Evolutionary conservation across 2,329 filamentous ascomycete species (phyloP).

Genomic region (Davidsoniella virescens): DNA sequence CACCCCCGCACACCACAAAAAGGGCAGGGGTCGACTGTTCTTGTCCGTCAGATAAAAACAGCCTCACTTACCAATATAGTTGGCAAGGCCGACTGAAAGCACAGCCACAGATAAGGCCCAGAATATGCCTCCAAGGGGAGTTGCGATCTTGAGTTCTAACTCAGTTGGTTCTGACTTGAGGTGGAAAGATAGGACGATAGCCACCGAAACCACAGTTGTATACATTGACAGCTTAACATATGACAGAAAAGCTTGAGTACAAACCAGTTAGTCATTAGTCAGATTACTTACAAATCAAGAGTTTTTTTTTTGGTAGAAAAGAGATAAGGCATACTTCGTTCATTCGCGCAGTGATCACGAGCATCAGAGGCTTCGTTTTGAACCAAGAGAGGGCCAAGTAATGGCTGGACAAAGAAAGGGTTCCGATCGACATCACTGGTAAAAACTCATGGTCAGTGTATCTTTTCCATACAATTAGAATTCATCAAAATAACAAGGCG

Average conservation of each 20-base stretch:
- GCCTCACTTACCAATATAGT: slow-evolving; percentile 57
- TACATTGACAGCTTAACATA: slow-evolving; percentile 82
- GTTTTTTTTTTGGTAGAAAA: neutral
- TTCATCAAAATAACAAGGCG: neutral
- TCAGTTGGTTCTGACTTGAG: slow-evolving; percentile 55
- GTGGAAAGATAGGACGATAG: slow-evolving; percentile 88
- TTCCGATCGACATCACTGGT: neutral
- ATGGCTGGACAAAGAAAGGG: slow-evolving; percentile 42
- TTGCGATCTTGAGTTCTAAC: slow-evolving; percentile 59
- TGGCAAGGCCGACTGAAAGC: slow-evolving; percentile 59
- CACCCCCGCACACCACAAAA: neutral
- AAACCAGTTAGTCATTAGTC: neutral
- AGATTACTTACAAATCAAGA: too few species aligned
- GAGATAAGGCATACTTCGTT: slow-evolving; percentile 37
- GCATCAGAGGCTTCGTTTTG: slow-evolving; percentile 61
- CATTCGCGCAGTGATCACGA: slow-evolving; percentile 64
- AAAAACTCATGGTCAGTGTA: too few species aligned
- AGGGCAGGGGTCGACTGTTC: neutral
- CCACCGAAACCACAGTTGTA: slow-evolving; percentile 76
- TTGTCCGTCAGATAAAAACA: neutral
- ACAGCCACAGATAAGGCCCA: slow-evolving; percentile 71
- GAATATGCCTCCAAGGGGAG: slow-evolving; percentile 75
- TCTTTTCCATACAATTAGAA: too few species aligned
- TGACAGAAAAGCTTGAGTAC: slow-evolving; percentile 53
- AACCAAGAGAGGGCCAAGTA: slow-evolving; percentile 53